Conservation (phyloP, 352 stramenopile species). For the Phytophthora capsici region DNA sequence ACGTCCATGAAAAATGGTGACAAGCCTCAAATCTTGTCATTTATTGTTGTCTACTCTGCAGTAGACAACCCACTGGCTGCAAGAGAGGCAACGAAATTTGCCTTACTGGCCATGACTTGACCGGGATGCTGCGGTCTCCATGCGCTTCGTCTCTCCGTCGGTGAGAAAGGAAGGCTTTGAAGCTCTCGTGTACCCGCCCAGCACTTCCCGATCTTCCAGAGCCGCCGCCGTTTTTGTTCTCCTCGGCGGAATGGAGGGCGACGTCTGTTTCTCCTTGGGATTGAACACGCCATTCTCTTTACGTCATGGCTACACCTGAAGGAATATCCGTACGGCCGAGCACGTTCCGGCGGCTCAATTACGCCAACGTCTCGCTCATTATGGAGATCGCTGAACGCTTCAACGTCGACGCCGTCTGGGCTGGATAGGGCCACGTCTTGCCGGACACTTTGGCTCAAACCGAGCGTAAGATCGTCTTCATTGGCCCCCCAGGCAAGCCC, state of each 20-base stretch:
- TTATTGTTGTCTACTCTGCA: no score
- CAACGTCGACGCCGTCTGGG: conserved; percentile 98
- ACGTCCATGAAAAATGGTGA: conserved; percentile 13
- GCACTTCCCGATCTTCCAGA: not conserved
- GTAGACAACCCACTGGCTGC: no score
- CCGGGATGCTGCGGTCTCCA: conserved; percentile 10
- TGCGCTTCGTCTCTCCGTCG: not conserved
- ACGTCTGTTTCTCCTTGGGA: conserved; percentile 29
- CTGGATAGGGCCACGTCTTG: conserved; percentile 98
- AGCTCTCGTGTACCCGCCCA: no score
- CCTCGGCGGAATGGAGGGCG: conserved; percentile 21
- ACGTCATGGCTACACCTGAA: conserved; percentile 99
- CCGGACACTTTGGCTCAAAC: conserved; percentile 94
- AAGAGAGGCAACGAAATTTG: not conserved
- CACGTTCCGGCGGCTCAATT: conserved; percentile 99
- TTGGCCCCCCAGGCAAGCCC: conserved; percentile 96
- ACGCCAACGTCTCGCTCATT: conserved; percentile 99
- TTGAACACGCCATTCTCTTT: not conserved
- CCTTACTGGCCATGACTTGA: conserved; percentile 6
- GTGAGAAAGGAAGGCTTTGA: not conserved
- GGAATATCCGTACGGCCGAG: conserved; percentile 99
- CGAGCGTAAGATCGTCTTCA: conserved; percentile 97
- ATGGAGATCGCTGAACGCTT: conserved; percentile 97
- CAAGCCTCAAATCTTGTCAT: conserved; percentile 21
- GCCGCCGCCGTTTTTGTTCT: conserved; percentile 13